Base-by-base conservation (phyloP, 495 filamentous ascomycete species). In the Cladorrhinum samala region DNA sequence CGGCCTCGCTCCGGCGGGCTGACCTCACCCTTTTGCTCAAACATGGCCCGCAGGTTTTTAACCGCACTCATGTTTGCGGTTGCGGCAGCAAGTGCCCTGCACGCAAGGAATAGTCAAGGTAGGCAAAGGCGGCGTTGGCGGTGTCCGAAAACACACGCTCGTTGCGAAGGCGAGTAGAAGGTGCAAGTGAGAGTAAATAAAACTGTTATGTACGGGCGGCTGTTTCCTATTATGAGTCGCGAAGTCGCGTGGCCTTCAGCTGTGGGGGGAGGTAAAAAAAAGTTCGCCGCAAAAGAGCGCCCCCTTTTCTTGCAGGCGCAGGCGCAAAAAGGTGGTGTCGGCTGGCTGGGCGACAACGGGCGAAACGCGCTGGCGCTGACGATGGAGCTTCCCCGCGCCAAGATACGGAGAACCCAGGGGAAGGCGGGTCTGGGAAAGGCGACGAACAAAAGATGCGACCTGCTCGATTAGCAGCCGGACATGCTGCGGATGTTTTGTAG, bases 41-140 rank as follows among this genome's bases (percentile, higher is more conserved):
- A 96, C 77, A 88, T 89, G 60, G 91, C 91, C 51, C 89, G 81
- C 54, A 96, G 81, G 72, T 86, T 89, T 67, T 66, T 77, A 56
- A 77, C 75, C 52, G 66, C 68, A 55, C 73, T 75, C 74, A 76
- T 78, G 60, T 59, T 60, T 58, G 67, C 60, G 56, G 54, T 20
- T 49, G 40, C 17, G 49, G 19, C 14, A 41, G 54, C 37, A 51
- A 27, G 33, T 45, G 37, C 55, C 52, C 11, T 5, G 27, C n/a
- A n/a, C n/a, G n/a, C n/a, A n/a, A n/a, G 27, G 27, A 33, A 33
- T 33, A 6, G 27, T 5, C 6, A 11, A 11, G 5, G 27, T 33
- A 33, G 5, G 5, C 27, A n/a, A n/a, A n/a, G 5, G 27, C 11
- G 11, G 27, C 6, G 5, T 33, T 33, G 27, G 27, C 27, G 27